Base-by-base conservation (phyloP, 1,139 yeast species). In the Hemisphaericaspora lyxosophila region DNA sequence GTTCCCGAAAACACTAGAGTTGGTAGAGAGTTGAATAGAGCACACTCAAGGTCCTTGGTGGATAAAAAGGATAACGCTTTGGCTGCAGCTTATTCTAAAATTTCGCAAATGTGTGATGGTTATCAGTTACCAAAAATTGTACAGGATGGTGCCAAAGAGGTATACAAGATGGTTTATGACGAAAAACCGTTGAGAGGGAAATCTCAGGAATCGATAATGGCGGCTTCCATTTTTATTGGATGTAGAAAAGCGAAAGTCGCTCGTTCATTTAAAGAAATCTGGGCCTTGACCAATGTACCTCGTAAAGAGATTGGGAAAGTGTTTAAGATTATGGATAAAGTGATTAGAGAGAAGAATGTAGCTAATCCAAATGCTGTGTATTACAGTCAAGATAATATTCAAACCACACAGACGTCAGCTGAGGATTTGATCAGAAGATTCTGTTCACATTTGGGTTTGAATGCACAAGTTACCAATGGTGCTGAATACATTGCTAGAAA, bases 101-200 rank as follows among this genome's bases (percentile, higher is more conserved):
- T 92, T 26, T 82, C 96, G 1, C 95, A 89, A 66, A 85, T 92
- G 87, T 92, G 97, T 62, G 98, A 92, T 57, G 97, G 97, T 12
- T 94, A 88, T 50, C 94, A 89, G 58, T 67, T 92, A 42, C 97
- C 98, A 3, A 85, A 85, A 56, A 87, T 92, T 47, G 97, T 92
- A 7, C 96, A 89, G 58, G 98, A 92, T 63, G 95, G 96, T 48
- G 97, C 97, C 23, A 92, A 92, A 59, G 97, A 92, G 62, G 96
- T 95, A 18, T 92, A 86, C 61, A 90, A 90, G 59, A 67, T 90
- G 45, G 96, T 94, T 16, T 82, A 88, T 54, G 97, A 92, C 50
- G 96, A 90, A 52, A 80, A 84, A 48, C 79, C 85, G 13, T 73
- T 92, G 50, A 80, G 92, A 59, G 97, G 97, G 39, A 88, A 92